Evolutionary conservation across 768 basidiomycete species (phyloP), one percentile per base, ranked within the genome.

Genomic region (Porphyrellus cyaneotinctus): DNA sequence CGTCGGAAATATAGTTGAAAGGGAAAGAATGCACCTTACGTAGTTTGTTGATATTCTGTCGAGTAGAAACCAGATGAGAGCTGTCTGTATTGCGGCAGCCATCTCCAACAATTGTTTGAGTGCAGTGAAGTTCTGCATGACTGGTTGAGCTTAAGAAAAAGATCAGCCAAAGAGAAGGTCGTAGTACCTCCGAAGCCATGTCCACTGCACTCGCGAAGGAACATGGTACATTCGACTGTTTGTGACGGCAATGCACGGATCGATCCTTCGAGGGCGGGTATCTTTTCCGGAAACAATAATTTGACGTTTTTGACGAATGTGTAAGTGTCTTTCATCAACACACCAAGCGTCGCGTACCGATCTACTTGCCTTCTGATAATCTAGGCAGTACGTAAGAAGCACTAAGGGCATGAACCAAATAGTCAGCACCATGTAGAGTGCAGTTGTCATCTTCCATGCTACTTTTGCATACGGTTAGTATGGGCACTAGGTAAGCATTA

Each of bases 151-250:
- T 45, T 45, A 26, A 10, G 15, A 49, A 14, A n/a, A 26, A 18
- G 33, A 12, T 6, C 9, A 3, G 5, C 6, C 2, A 2, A 15
- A 49, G n/a, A 47, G 9, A 32, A 22, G 8, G n/a, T n/a, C n/a
- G 37, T 20, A 41, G 17, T 54, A 74, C 72, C 53, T 56, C 60
- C 60, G 38, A 73, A 73, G 9, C 72, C 70, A 45, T 65, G 56
- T 0, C 70, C 70, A 45, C 60, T 64, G 38, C 67, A 73, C 48
- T 73, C 72, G 8, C 63, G 71, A 44, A 73, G 57, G 47, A 73
- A 73, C 50, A 74, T 60, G 15, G 55, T 64, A 28, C 72, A 73
- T 58, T 74, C 72, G 7, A 70, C 60, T 0, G 71, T 73, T 43
- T 72, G 72, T 9, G 62, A 58, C 2, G 67, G 43, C 18, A 73